These are phyloP conservation scores for Panaeolus cyanescens DNA, from an alignment of 768 basidiomycete species.

Conservation along the genomic window DNA sequence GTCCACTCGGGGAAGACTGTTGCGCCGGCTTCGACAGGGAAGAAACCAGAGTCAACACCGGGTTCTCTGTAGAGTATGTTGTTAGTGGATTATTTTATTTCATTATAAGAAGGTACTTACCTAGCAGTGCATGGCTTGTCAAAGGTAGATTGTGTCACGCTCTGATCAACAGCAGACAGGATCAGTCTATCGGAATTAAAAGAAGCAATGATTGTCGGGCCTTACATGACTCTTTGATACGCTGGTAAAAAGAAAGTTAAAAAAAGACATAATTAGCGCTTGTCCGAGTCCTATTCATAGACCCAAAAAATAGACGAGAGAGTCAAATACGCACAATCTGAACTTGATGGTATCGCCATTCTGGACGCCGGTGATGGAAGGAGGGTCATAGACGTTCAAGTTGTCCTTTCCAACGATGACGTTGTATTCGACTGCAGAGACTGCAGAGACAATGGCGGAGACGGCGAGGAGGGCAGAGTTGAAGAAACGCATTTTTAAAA, in stretches of 20 bases:
- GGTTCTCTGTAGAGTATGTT: slow-evolving; percentile 14
- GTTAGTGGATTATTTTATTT: no score
- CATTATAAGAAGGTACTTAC: no score
- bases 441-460: slow-evolving; percentile 26
- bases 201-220: background rate
- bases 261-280: background rate
- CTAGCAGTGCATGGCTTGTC: slow-evolving; percentile 34
- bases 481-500: slow-evolving; percentile 22
- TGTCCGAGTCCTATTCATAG: background rate
- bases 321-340: slow-evolving; percentile 39
- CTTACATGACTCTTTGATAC: slow-evolving; percentile 41
- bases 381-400: slow-evolving; percentile 27
- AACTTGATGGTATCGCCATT: slow-evolving; percentile 46
- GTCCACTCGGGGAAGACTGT: slow-evolving; percentile 38
- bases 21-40: slow-evolving; percentile 36
- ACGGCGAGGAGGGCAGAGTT: slow-evolving; percentile 15
- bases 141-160: slow-evolving; percentile 42
- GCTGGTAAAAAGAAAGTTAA: slow-evolving; percentile 17
- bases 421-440: slow-evolving; percentile 29
- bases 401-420: slow-evolving; percentile 34
- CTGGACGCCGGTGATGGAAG: slow-evolving; percentile 27
- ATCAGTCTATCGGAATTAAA: slow-evolving; percentile 5
- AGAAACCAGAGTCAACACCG: slow-evolving; percentile 49
- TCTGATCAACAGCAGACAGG: slow-evolving; percentile 21
- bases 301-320: no score